These are phyloP conservation scores for Picea abies DNA, from an alignment of 83 land plant species.

Conservation along the genomic window DNA sequence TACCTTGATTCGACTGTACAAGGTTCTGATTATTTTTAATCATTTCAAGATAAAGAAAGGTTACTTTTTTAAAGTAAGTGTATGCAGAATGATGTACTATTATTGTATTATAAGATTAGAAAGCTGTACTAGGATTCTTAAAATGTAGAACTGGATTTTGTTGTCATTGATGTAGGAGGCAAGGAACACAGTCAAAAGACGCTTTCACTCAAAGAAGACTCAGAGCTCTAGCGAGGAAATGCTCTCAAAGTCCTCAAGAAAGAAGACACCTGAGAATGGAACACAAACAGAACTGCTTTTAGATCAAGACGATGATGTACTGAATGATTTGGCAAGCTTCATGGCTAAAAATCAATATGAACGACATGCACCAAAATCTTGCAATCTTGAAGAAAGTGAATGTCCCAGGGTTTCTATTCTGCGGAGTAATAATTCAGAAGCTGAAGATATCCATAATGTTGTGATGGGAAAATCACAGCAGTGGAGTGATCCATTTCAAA, in stretches of 20 bases:
- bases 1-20: no score
- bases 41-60: no score
- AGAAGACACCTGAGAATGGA: neutral
- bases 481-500: no score
- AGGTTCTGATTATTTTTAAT: no score
- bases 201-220: neutral
- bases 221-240: neutral
- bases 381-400: neutral
- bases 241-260: neutral
- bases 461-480: neutral
- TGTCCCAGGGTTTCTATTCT: neutral
- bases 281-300: neutral
- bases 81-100: no score
- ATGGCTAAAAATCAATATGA: slow-evolving; percentile 9
- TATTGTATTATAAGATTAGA: neutral
- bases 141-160: neutral
- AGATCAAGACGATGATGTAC: slow-evolving; percentile 2
- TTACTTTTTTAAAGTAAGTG: no score
- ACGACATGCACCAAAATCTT: neutral
- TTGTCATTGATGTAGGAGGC: slow-evolving; percentile 8
- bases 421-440: neutral
- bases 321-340: slow-evolving; percentile 7
- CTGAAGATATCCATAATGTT: neutral
- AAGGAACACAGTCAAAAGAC: neutral
- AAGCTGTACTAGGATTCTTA: neutral